Evolutionary conservation across 805 yeast species (phyloP).

Genomic region (Hanseniaspora clermontiae): DNA sequence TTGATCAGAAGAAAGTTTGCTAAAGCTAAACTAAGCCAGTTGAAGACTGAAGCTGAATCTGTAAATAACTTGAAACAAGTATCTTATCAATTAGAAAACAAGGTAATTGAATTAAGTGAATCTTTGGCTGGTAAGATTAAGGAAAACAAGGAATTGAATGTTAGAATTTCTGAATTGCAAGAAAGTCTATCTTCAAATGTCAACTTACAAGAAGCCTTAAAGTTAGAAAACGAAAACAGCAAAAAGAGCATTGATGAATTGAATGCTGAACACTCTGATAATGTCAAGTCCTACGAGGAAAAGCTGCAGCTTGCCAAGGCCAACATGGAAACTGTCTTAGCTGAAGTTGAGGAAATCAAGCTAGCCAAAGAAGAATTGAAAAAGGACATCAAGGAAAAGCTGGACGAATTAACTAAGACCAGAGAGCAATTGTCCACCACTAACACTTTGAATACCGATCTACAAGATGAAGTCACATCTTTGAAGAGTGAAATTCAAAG

Average conservation of each 20-base stretch:
- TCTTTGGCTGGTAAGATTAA: constrained; percentile 63
- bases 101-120: constrained; percentile 92
- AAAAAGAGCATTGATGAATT: constrained; percentile 35
- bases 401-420: constrained; percentile 50
- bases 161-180: constrained; percentile 44
- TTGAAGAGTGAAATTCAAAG: constrained; percentile 38
- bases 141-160: constrained; percentile 62
- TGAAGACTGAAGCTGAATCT: constrained; percentile 82
- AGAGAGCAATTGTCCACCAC: constrained; percentile 46
- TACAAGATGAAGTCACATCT: constrained; percentile 44
- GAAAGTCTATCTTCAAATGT: constrained; percentile 42
- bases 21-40: constrained; percentile 42
- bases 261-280: constrained; percentile 37
- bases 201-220: constrained; percentile 40
- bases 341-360: constrained; percentile 47
- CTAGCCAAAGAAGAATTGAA: constrained; percentile 50
- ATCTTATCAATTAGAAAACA: constrained; percentile 85
- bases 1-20: constrained; percentile 69
- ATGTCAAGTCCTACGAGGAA: constrained; percentile 38
- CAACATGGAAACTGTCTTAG: constrained; percentile 46
- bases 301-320: constrained; percentile 44
- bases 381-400: constrained; percentile 47
- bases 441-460: constrained; percentile 52
- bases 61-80: constrained; percentile 83
- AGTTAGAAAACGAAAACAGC: constrained; percentile 43